Conservation (phyloP, 2,329 filamentous ascomycete genomes). For the Colletotrichum sansevieriae region DNA sequence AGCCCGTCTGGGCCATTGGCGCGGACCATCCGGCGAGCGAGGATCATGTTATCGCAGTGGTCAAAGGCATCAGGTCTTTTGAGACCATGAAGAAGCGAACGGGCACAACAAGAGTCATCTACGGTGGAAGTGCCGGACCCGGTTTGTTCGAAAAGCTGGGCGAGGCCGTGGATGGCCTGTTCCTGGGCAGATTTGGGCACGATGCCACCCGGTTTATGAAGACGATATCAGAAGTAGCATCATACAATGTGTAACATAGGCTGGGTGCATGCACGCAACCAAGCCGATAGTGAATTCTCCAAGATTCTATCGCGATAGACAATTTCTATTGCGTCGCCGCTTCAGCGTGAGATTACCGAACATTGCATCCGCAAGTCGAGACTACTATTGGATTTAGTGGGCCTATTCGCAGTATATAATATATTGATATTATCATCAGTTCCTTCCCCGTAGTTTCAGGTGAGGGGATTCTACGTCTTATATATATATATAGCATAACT, state of each 20-base stretch:
- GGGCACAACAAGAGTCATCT: slow-evolving; percentile 77
- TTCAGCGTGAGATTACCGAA: no score
- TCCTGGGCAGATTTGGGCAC: slow-evolving; percentile 85
- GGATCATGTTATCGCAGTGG: slow-evolving; percentile 79
- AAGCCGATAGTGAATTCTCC: no score
- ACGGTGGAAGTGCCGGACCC: slow-evolving; percentile 86
- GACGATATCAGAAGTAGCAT: slow-evolving; percentile 78
- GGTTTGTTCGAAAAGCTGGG: slow-evolving; percentile 78
- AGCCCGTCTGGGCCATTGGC: slow-evolving; percentile 92
- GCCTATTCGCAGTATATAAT: no score
- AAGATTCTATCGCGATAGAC: no score
- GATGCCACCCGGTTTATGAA: slow-evolving; percentile 78
- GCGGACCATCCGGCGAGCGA: slow-evolving; percentile 77
- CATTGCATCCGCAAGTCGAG: no score
- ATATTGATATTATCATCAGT: no score
- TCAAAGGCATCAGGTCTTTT: slow-evolving; percentile 70
- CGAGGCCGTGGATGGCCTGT: slow-evolving; percentile 81
- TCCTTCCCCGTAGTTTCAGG: no score
- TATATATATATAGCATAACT: no score
- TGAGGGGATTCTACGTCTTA: no score
- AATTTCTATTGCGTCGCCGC: no score
- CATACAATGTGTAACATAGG: slow-evolving; percentile 2
- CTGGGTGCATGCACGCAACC: no score
- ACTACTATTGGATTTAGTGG: no score
- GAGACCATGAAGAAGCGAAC: slow-evolving; percentile 64